Conservation (phyloP, 805 yeast species). For the Barnettozyma pratensis region DNA sequence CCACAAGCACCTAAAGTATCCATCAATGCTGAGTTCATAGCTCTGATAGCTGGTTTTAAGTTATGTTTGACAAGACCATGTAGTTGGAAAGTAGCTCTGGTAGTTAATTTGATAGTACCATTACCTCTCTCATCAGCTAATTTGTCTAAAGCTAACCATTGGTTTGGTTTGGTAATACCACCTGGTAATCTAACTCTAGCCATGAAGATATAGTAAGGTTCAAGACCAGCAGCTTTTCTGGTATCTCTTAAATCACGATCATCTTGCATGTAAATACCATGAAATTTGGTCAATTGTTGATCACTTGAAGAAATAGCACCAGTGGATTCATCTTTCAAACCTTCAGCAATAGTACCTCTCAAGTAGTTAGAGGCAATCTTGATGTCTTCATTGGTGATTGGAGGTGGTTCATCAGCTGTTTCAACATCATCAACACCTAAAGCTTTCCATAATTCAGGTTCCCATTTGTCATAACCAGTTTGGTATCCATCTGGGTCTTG, state of each 20-base stretch:
- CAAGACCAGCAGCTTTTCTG: slow-evolving; percentile 86
- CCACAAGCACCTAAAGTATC: slow-evolving; percentile 98
- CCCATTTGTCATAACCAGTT: slow-evolving; percentile 91
- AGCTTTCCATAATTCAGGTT: slow-evolving; percentile 77
- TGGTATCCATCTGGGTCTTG: slow-evolving; percentile 95
- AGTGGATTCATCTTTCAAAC: slow-evolving; percentile 72
- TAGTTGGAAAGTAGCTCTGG: slow-evolving; percentile 94
- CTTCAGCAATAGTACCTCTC: slow-evolving; percentile 91
- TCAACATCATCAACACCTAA: slow-evolving; percentile 80
- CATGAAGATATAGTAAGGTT: slow-evolving; percentile 97
- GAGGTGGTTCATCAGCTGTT: slow-evolving; percentile 87
- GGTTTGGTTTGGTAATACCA: slow-evolving; percentile 80
- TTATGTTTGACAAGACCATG: slow-evolving; percentile 92
- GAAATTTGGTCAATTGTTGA: slow-evolving; percentile 94
- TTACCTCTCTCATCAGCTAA: slow-evolving; percentile 81
- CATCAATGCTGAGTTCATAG: slow-evolving; percentile 83
- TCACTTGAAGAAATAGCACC: slow-evolving; percentile 89
- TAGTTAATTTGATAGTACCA: slow-evolving; percentile 89
- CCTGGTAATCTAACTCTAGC: slow-evolving; percentile 94
- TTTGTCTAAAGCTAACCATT: slow-evolving; percentile 83
- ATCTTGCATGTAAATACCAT: slow-evolving; percentile 98
- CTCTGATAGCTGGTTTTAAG: slow-evolving; percentile 85
- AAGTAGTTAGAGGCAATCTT: slow-evolving; percentile 80
- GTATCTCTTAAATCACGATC: slow-evolving; percentile 94
- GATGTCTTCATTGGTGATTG: slow-evolving; percentile 93